Conservation (phyloP, 1,139 yeast genomes). For the Diutina catenulata region DNA sequence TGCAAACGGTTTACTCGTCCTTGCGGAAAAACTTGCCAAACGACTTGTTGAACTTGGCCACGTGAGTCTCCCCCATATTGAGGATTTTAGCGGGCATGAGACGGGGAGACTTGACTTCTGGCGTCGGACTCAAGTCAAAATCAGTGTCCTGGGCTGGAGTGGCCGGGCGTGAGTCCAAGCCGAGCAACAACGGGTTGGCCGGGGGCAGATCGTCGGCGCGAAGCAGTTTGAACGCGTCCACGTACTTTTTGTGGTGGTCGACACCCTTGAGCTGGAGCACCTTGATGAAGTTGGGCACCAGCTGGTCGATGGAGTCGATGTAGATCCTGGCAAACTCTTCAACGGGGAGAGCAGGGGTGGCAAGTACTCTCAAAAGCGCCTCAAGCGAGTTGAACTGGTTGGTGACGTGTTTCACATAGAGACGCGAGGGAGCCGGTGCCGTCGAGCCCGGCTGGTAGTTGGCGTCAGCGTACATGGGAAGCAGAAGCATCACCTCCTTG, state of each 20-base stretch:
- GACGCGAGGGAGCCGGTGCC: slow-evolving; percentile 19
- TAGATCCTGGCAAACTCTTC: slow-evolving; percentile 56
- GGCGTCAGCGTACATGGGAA: slow-evolving; percentile 37
- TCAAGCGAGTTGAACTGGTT: slow-evolving; percentile 43
- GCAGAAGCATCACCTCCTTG: slow-evolving; percentile 39
- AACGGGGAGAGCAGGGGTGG: slow-evolving; percentile 52
- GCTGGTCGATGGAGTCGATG: slow-evolving; percentile 54
- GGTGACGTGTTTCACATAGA: slow-evolving; percentile 39
- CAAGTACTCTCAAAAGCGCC: slow-evolving; percentile 50
- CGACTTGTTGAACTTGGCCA: slow-evolving; percentile 47
- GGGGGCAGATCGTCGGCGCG: background rate
- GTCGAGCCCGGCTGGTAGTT: slow-evolving; percentile 11
- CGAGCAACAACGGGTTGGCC: background rate
- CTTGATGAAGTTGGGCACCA: slow-evolving; percentile 50
- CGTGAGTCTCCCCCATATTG: slow-evolving; percentile 44
- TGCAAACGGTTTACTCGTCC: slow-evolving; percentile 22
- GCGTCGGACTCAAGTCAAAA: background rate
- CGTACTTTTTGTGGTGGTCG: slow-evolving; percentile 34
- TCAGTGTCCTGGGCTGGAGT: background rate
- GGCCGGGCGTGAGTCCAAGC: background rate
- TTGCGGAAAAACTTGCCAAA: slow-evolving; percentile 45
- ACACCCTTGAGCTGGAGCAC: slow-evolving; percentile 55
- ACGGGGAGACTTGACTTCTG: slow-evolving; percentile 1
- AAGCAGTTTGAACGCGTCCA: slow-evolving; percentile 40
- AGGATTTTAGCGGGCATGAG: slow-evolving; percentile 23